phyloP scores from a whole-genome alignment of 441 rosid species.

The Metrosideros polymorpha region DNA sequence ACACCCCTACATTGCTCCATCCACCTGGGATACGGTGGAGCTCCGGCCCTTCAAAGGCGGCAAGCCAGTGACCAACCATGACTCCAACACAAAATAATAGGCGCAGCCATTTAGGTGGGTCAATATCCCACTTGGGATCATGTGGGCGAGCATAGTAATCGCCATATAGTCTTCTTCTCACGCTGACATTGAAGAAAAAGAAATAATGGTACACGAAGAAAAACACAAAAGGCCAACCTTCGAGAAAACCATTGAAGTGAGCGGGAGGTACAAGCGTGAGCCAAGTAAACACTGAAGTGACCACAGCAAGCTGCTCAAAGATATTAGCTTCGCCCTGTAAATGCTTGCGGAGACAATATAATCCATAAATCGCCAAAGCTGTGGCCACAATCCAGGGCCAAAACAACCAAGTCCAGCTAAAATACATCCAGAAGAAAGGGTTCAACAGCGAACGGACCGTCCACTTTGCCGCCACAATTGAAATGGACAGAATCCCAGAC shows the following conservation, averaged over 20 bases:
- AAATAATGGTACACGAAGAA: slow-evolving; percentile 84
- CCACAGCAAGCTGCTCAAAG: slow-evolving; percentile 68
- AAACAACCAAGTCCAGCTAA: slow-evolving; percentile 88
- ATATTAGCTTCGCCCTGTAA: slow-evolving; percentile 49
- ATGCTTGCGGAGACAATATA: slow-evolving; percentile 49
- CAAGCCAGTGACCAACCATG: slow-evolving; percentile 70
- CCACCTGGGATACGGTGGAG: slow-evolving; percentile 71
- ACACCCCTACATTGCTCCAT: slow-evolving; percentile 58
- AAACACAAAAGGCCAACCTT: slow-evolving; percentile 86
- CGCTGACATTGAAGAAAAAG: slow-evolving; percentile 80
- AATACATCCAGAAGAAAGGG: slow-evolving; percentile 88
- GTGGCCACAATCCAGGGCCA: slow-evolving; percentile 82
- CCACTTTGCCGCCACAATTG: slow-evolving; percentile 52
- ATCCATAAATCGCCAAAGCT: slow-evolving; percentile 47
- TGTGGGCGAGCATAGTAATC: slow-evolving; percentile 56
- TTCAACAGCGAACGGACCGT: slow-evolving; percentile 27
- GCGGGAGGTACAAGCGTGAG: slow-evolving; percentile 86
- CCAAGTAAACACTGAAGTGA: slow-evolving; percentile 70
- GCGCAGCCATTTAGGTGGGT: slow-evolving; percentile 43
- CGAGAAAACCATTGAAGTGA: slow-evolving; percentile 65
- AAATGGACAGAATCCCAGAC: slow-evolving; percentile 37
- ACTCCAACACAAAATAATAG: slow-evolving; percentile 49
- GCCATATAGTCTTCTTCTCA: slow-evolving; percentile 74
- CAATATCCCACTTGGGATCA: slow-evolving; percentile 80
- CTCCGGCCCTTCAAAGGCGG: slow-evolving; percentile 87